A percentile compares a stretch with the other conserved stretches of the same genome.
Evolutionary conservation across 2,329 filamentous ascomycete genomes (phyloP).

Genomic region (Hypoxylon sp.): DNA sequence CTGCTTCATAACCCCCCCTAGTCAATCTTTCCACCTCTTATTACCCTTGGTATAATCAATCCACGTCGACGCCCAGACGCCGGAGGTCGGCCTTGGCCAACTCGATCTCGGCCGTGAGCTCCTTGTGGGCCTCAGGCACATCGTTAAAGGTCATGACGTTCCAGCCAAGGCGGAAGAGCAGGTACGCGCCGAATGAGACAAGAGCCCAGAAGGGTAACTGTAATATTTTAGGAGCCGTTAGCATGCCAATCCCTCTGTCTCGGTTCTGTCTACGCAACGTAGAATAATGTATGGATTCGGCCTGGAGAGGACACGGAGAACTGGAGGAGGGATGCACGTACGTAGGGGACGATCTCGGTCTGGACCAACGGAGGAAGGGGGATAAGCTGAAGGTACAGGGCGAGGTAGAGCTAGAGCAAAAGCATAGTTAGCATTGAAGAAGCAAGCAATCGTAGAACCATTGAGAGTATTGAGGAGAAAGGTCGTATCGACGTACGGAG

Average conservation of each 20-base stretch:
- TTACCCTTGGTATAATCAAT: conserved; percentile 64
- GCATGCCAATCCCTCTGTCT: neutral
- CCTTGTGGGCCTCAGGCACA: conserved; percentile 89
- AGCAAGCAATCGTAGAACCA: neutral
- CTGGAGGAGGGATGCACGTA: conserved; percentile 64
- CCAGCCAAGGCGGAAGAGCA: conserved; percentile 91
- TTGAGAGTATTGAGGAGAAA: neutral
- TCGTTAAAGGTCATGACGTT: conserved; percentile 98
- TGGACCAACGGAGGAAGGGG: conserved; percentile 84
- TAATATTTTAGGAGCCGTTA: conserved; percentile 6
- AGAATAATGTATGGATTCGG: neutral
- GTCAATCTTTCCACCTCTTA: neutral
- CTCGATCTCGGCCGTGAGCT: conserved; percentile 89
- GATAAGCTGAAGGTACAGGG: conserved; percentile 85
- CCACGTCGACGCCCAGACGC: conserved; percentile 81
- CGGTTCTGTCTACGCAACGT: neutral
- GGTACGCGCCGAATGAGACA: conserved; percentile 90
- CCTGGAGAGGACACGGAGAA: conserved; percentile 17
- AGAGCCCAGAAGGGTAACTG: conserved; percentile 95
- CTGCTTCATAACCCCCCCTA: neutral
- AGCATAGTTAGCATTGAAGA: conserved; percentile 41
- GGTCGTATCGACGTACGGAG: conserved; percentile 73
- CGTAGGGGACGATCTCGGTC: conserved; percentile 88
- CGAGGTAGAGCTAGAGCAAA: conserved; percentile 83
- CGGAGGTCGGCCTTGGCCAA: conserved; percentile 81